Base-by-base conservation (phyloP, 257 asterid species). In the Solanum okadae region DNA sequence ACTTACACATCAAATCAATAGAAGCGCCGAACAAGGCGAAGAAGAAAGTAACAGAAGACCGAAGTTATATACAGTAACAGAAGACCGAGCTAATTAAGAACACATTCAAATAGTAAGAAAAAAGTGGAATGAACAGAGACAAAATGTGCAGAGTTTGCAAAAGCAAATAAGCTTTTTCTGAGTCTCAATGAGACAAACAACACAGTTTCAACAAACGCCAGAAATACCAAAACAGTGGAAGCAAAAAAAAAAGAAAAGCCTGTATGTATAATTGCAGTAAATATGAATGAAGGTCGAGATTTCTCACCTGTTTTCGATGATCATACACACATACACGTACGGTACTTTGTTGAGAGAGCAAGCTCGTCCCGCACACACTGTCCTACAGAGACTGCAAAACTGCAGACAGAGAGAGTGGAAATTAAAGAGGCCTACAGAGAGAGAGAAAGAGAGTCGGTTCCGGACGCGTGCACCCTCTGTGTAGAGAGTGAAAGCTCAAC, bases 331-430 rank as follows among this genome's bases (percentile, higher is more conserved):
- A 68, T 33, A 38, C 61, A 79, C 67, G 61, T 79, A 79, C 85
- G 85, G 85, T 46, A 46, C 85, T 79, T 79, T 1, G 29, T 37
- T 78, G 85, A 78, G 2, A 25, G 65, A 25, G 85, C 84, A 42
- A 27, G 65, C n/a, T 72, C 79, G 42, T 29, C 23, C 35, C 11
- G 63, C 84, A 42, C 84, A 42, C 84, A 78, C 84, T 76, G 16
- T 42, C 22, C 83, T 31, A 25, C 56, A 5, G 83, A 14, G 27
- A 37, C 52, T 38, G 35, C 22, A 42, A 78, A 78, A 25, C 85
- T 42, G 85, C 85, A 46, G 85, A 81, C 67, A 81, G 40, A 81
- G 85, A 79, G 68, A 81, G 68, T 81, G 85, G 85, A 46, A 81
- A 78, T 33, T 72, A 44, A 76, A n/a, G 83, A 78, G 35, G 61